A percentile compares a stretch with the other conserved stretches of the same genome.
phyloP scores from a whole-genome alignment of 1,284 basidiomycete genomes.

The Schizopora paradoxa region DNA sequence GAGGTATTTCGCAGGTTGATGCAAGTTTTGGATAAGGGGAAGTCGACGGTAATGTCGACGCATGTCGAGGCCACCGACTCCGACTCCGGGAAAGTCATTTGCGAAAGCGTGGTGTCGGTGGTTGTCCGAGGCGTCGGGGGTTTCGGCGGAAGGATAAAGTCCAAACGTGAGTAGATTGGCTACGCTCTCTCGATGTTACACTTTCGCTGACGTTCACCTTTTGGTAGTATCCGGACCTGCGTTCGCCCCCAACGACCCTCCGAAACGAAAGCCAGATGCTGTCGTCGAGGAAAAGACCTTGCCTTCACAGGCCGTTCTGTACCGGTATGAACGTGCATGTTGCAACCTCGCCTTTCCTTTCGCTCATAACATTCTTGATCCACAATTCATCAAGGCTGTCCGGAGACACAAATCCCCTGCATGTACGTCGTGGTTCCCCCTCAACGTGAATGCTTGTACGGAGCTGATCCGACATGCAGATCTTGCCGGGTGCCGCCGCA shows the following conservation, averaged over 20 bases:
- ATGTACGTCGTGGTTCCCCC: slow-evolving; percentile 54
- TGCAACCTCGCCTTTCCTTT: slow-evolving; percentile 1
- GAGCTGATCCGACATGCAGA: slow-evolving; percentile 39
- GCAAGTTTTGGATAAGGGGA: slow-evolving; percentile 87
- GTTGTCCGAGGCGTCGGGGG: slow-evolving; percentile 94
- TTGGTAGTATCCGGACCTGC: slow-evolving; percentile 83
- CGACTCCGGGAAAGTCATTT: slow-evolving; percentile 73
- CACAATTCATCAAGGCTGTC: slow-evolving; percentile 62
- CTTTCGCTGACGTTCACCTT: background rate
- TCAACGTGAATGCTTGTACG: too few relatives aligned
- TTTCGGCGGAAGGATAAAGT: slow-evolving; percentile 88
- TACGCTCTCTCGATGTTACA: background rate
- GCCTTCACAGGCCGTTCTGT: slow-evolving; percentile 81
- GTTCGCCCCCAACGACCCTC: slow-evolving; percentile 78
- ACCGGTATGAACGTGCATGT: slow-evolving; percentile 74
- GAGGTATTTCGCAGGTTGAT: background rate
- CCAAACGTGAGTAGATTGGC: slow-evolving; percentile 51
- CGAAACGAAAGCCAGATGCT: slow-evolving; percentile 79
- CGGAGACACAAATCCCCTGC: slow-evolving; percentile 89
- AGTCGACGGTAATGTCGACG: slow-evolving; percentile 83
- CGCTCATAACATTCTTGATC: slow-evolving; percentile 10
- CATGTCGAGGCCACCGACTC: slow-evolving; percentile 80
- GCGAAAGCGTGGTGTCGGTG: slow-evolving; percentile 90
- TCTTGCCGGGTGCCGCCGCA: slow-evolving; percentile 89
- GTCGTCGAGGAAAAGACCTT: slow-evolving; percentile 85